A percentile compares a stretch with the other conserved stretches of the same genome.
phyloP scores from a whole-genome alignment of 495 filamentous ascomycete genomes.

The Hypoxylon fragiforme region DNA sequence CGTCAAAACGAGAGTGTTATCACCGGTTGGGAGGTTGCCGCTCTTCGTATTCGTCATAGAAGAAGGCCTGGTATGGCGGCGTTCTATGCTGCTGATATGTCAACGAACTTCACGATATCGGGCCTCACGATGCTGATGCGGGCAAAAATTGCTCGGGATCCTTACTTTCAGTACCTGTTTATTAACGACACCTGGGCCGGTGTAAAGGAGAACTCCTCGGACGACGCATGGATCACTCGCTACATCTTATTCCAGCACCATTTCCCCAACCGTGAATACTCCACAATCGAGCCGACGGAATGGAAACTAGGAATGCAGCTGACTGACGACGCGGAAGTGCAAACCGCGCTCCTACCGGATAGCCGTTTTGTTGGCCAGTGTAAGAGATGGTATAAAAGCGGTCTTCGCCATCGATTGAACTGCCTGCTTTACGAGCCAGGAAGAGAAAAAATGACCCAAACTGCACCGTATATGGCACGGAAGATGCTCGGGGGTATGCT shows the following conservation, averaged over 20 bases:
- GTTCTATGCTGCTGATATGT: slow-evolving; percentile 21
- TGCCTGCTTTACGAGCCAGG: slow-evolving; percentile 30
- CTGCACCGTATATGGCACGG: slow-evolving; percentile 18
- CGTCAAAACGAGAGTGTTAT: slow-evolving; percentile 14
- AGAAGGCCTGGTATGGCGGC: slow-evolving; percentile 16
- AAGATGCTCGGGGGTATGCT: slow-evolving; percentile 30
- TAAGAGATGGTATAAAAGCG: slow-evolving; percentile 27
- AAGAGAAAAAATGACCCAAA: not conserved
- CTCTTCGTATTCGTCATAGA: slow-evolving; percentile 21
- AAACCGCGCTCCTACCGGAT: slow-evolving; percentile 15
- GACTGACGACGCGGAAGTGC: slow-evolving; percentile 14
- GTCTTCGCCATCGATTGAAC: slow-evolving; percentile 21
- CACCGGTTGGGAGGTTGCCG: slow-evolving; percentile 26
- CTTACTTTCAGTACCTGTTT: slow-evolving; percentile 27
- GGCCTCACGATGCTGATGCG: slow-evolving; percentile 32
- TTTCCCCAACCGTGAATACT: not conserved
- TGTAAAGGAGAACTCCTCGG: slow-evolving; percentile 15
- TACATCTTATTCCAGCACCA: slow-evolving; percentile 33
- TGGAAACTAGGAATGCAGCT: slow-evolving; percentile 35
- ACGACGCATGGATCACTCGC: slow-evolving; percentile 30
- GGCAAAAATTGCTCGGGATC: slow-evolving; percentile 13
- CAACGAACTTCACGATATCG: slow-evolving; percentile 31
- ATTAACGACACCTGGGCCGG: slow-evolving; percentile 18
- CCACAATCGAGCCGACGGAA: not conserved
- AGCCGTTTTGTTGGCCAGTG: slow-evolving; percentile 12